Percentiles rank a stretch among this genome's conserved stretches.
Conservation (phyloP, 1,284 basidiomycete genomes). For the Schizophyllum commune region DNA sequence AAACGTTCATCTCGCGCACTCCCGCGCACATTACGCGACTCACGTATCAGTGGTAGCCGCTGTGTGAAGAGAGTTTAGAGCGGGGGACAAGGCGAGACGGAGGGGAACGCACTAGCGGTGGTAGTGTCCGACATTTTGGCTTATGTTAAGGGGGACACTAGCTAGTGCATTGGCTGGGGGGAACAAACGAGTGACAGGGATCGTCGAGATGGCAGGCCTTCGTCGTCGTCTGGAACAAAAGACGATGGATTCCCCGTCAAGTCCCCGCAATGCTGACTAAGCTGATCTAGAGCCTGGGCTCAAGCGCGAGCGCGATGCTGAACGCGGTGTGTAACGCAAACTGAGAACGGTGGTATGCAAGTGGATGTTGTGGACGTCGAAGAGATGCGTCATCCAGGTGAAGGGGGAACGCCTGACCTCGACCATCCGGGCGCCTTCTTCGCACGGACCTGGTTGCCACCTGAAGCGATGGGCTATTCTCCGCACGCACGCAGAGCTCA, state of each 20-base stretch:
- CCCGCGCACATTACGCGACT: background rate
- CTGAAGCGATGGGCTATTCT: background rate
- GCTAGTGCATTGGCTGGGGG: background rate
- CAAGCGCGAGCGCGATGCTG: background rate
- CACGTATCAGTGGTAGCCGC: background rate
- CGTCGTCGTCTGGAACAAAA: background rate
- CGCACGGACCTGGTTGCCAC: background rate
- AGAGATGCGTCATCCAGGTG: background rate
- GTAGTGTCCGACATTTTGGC: background rate
- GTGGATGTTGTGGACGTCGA: background rate
- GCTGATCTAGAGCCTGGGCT: background rate
- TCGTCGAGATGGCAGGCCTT: background rate
- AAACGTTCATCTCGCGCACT: background rate
- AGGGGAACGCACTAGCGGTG: background rate
- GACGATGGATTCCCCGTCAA: background rate
- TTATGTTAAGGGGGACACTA: background rate
- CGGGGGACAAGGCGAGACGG: background rate
- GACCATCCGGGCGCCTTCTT: background rate
- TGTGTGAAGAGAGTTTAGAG: background rate
- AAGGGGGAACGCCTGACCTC: background rate
- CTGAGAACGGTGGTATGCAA: background rate
- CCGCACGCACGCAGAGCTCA: background rate
- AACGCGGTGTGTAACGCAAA: background rate
- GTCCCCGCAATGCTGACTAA: background rate
- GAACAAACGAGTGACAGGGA: background rate